Evolutionary conservation across 805 yeast genomes (phyloP), one percentile per base, ranked within the genome.

Genomic region (Saccharomycopsis fibuligera): DNA sequence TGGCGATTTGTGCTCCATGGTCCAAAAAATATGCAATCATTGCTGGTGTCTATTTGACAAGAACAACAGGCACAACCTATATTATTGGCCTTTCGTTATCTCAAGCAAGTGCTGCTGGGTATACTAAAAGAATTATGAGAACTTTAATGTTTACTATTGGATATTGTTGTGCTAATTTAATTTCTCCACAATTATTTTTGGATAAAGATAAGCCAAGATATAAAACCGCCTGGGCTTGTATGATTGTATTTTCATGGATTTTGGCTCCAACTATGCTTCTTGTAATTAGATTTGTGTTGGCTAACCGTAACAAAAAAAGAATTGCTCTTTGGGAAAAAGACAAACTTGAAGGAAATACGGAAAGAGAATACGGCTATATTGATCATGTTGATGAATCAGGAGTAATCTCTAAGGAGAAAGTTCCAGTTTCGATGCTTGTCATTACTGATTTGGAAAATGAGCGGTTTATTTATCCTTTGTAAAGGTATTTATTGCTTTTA

Each of bases 81-180:
- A 39, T 65, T 23, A 46, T 58, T 5, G 51, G 59, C 31, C 58
- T 60, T 6, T 60, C 55, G 47, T 60, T 61, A 56, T 60, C 60
- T 21, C 47, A 57, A 10, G 50, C 60, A 23, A 55, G 56, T 9
- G 39, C 58, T 23, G 60, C 61, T 16, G 93, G 93, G 8, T 76
- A 78, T 52, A 83, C 90, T n/a, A 86, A 86, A 63, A 79, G 82
- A 58, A 61, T 68, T 42, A 66, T 73, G 1, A 70, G 67, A 2
- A 74, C 68, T 57, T 74, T 76, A 4, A 62, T 79, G 35, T 73
- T 73, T 42, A 70, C 83, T 62, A 71, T 83, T 50, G 81, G 78
- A 5, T 85, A 81, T 60, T 77, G 86, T 33, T 73, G 67, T 14
- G 81, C 82, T 21, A 78, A 76, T 58, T 61, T 75, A 40, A 61